Evolutionary conservation across 441 rosid genomes (phyloP).

Genomic region (Pelargonium myrrhifolium): DNA sequence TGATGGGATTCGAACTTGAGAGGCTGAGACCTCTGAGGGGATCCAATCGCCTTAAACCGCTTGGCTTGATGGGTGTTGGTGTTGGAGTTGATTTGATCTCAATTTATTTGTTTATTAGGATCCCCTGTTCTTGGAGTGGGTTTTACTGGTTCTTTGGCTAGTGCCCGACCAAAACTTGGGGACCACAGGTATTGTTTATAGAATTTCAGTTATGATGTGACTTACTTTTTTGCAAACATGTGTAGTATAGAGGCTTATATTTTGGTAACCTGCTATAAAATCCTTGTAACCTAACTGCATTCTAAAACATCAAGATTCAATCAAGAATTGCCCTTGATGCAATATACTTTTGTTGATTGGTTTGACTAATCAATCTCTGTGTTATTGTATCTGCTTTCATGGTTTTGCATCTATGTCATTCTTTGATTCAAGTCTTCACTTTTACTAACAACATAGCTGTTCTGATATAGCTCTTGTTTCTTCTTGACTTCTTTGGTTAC

Average conservation of each 20-base stretch:
- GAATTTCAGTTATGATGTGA: slow-evolving; percentile 5
- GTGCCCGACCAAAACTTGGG: slow-evolving; percentile 59
- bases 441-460: neutral
- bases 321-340: neutral
- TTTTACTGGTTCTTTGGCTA: slow-evolving; percentile 76
- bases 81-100: neutral
- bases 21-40: no score
- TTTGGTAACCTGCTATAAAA: neutral
- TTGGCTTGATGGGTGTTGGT: no score
- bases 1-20: no score
- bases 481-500: neutral
- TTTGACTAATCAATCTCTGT: neutral
- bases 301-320: neutral
- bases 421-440: neutral
- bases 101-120: slow-evolving; percentile 34
- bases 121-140: slow-evolving; percentile 78
- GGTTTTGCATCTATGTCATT: neutral
- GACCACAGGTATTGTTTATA: slow-evolving; percentile 53
- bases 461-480: neutral
- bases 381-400: neutral
- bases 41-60: no score
- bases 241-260: neutral
- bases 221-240: neutral
- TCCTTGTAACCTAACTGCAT: neutral
- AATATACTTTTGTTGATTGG: neutral